Evolutionary conservation across 345 rosid species (phyloP), one percentile per base, ranked within the genome.

Genomic region (Diplotaxis tenuifolia): DNA sequence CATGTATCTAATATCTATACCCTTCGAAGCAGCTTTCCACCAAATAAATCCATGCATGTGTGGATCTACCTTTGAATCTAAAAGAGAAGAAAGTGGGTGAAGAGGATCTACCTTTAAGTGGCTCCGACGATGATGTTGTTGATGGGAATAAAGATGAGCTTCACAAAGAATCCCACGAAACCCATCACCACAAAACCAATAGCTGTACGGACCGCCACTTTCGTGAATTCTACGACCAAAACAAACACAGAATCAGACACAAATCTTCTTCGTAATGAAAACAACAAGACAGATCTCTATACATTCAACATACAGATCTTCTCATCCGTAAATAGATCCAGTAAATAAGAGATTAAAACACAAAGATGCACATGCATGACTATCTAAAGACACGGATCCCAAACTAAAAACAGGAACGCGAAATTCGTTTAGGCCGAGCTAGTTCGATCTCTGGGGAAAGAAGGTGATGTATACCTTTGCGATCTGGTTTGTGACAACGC

Each of bases 111-210:
- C 82, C 82, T 42, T 36, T 83, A 83, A 56, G 78, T 38, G 22
- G 86, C 75, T 21, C 86, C 86, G 20, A 83, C 86, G 76, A 83
- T 83, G 68, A 83, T 83, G 82, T 83, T 83, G 79, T 89, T 89
- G 75, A 89, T 87, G 0, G 96, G 96, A 75, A 89, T 87, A 71
- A 87, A 89, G 80, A 89, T 83, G 71, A 87, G 82, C 85, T 89
- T 89, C 36, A 87, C 96, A 38, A 89, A 86, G 82, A 87, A 89
- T 0, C 92, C 96, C 0, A 87, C 92, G 64, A 89, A 87, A 69
- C 96, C 96, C 92, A 89, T 89, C 60, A 86, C 92, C 28, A 87
- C 92, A 62, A 89, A 89, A 1, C 96, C 96, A 47, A 89, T 83
- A 4, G 96, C 96, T 9, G 92, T 89, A 77, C 96, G 96, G 25